These are phyloP conservation scores for Calonectria henricotiae DNA, from an alignment of 2,329 filamentous ascomycete genomes.

Conservation along the genomic window DNA sequence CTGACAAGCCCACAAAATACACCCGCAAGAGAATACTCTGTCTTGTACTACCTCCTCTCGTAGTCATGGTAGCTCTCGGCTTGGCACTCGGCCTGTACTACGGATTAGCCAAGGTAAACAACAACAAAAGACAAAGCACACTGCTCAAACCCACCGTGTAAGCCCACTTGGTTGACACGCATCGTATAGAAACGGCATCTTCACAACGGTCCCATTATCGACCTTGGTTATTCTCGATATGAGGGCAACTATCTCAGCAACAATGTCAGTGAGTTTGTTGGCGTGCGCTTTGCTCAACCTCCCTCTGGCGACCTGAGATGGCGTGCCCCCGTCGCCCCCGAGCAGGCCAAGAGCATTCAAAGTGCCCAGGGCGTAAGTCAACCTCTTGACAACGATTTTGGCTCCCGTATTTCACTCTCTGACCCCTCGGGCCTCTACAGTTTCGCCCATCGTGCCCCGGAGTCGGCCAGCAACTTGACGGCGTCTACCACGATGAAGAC, in stretches of 20 bases:
- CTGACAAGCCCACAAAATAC: conserved; percentile 1
- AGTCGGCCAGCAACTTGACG: conserved; percentile 49
- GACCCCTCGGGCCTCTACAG: conserved; percentile 48
- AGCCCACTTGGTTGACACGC: neutral
- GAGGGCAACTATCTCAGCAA: conserved; percentile 58
- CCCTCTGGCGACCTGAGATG: conserved; percentile 68
- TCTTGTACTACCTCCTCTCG: conserved; percentile 14
- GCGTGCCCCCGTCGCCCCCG: conserved; percentile 66
- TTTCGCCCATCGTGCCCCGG: conserved; percentile 66
- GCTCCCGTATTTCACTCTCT: neutral
- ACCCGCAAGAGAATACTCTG: conserved; percentile 41
- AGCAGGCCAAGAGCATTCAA: conserved; percentile 54
- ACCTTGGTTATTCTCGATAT: conserved; percentile 66
- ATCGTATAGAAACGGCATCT: neutral
- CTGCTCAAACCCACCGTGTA: neutral
- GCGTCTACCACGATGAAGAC: conserved; percentile 58
- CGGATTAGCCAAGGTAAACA: conserved; percentile 45
- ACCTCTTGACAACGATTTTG: neutral
- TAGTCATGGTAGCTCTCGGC: conserved; percentile 39
- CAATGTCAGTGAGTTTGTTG: conserved; percentile 65
- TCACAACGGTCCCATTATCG: conserved; percentile 48
- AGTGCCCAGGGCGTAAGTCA: conserved; percentile 57
- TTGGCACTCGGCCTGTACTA: conserved; percentile 46
- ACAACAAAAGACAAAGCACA: neutral
- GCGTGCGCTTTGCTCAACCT: conserved; percentile 69